Evolutionary conservation across 108 stramenopile genomes (phyloP), one percentile per base, ranked within the genome.

Genomic region (Cyclotella baltica): DNA sequence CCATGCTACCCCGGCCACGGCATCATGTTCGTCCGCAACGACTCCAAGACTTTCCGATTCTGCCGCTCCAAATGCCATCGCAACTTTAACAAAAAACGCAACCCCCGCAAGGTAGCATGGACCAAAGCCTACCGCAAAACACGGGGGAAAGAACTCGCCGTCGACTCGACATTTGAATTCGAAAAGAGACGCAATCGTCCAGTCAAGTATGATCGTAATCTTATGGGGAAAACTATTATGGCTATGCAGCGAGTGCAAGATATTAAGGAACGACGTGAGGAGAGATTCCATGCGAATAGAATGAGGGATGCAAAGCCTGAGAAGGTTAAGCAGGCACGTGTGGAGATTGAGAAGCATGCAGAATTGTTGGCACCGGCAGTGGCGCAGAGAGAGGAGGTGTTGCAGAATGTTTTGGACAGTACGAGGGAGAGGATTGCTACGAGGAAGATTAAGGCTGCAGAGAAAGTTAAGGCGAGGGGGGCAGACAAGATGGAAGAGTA

Each of bases 41-140:
- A 99, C 84, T 88, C 92, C 76, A 99, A 99, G 87, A 92, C 95
- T 67, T 99, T 99, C 72, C 94, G 95, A 20, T 99, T 99, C 85
- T 99, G 99, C 76, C 94, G 99, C 34, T 98, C 98, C 22, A 99
- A 99, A 89, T 99, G 99, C 87, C 98, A 98, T 88, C 90, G 94
- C 47, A 96, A 97, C 76, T 99, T 99, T 80, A 97, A 96, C 71
- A 96, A 96, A 85, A 99, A 99, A 82, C 90, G 98, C 72, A 99
- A 99, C 77, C 99, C 99, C 9, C 91, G 99, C 38, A 99, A 99
- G 87, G 94, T 98, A 18, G 95, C 95, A 58, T 99, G 99, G 99
- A 99, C 99, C 35, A 99, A 99, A 88, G 98, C 98, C 62, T 99
- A 91, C 80, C 93, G 98, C 47, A 98, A 96, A 73, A 97, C 98